phyloP scores from a whole-genome alignment of 1,284 basidiomycete species.

The Pseudozyma sp. region DNA sequence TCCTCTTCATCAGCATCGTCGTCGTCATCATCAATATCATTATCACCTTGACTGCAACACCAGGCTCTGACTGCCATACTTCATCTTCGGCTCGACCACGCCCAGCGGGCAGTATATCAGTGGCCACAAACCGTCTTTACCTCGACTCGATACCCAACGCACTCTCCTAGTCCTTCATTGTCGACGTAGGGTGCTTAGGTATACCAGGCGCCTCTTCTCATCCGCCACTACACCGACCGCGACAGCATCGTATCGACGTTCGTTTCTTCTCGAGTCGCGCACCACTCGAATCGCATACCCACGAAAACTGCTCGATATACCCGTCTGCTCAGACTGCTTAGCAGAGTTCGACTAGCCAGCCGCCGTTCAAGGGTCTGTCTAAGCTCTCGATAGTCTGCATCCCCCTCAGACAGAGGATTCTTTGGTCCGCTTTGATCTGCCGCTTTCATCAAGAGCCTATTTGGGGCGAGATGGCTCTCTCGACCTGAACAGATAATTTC shows the following conservation, averaged over 20 bases:
- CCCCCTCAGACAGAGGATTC: too few species aligned
- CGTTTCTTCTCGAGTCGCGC: neutral
- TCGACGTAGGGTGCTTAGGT: too few species aligned
- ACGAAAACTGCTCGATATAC: slow-evolving; percentile 9
- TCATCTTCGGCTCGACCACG: slow-evolving; percentile 7
- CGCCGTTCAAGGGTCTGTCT: too few species aligned
- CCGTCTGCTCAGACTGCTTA: neutral
- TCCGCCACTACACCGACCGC: neutral
- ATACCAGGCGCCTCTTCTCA: neutral
- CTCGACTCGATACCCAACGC: neutral
- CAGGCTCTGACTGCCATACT: slow-evolving; percentile 1
- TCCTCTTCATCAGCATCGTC: neutral
- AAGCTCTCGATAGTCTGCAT: too few species aligned
- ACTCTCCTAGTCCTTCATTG: too few species aligned
- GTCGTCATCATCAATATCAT: too few species aligned
- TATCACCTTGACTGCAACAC: neutral
- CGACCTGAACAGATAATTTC: slow-evolving; percentile 8
- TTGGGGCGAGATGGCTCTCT: slow-evolving; percentile 20
- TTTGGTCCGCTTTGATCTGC: too few species aligned
- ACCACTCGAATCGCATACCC: slow-evolving; percentile 8
- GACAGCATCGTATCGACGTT: neutral
- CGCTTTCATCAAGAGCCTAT: neutral
- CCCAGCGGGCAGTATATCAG: neutral
- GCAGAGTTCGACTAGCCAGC: neutral
- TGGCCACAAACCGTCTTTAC: slow-evolving; percentile 9